Base-by-base conservation (phyloP, 495 filamentous ascomycete species). In the Aspergillus funiculosus region DNA sequence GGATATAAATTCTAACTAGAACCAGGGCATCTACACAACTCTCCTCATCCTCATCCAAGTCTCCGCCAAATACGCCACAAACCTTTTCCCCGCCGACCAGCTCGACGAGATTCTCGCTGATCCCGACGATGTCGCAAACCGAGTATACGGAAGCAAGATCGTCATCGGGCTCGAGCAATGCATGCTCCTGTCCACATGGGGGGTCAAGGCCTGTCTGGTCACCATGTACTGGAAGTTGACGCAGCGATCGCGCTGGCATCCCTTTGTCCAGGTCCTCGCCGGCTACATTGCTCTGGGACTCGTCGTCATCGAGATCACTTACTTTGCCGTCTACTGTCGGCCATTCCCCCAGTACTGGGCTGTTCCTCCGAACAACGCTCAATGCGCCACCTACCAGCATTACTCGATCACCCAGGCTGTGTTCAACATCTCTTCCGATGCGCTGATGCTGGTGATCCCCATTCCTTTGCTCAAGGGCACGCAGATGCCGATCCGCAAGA, bases 401-500 rank as follows among this genome's bases (percentile, higher is more conserved):
- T 80, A 86, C 56, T 72, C 80, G 0, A 84, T 86, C 48, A 80
- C 74, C 3, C 78, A 81, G 46, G 75, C 79, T 6, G 79, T 80
- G 10, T 78, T 84, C 64, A 85, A 86, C 50, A 74, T 85, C 39
- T 75, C 77, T 7, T 83, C 80, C 1, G 81, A 86, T 49, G 43
- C 76, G 8, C 60, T 73, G 35, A 83, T 85, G 70, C 70, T 86
- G 25, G 63, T 60, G 43, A 75, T 86, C 30, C 78, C 77, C 1
- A 64, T 86, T 10, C 79, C 80, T 0, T 64, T 85, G 13, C 68
- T 84, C 6, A 60, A 81, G 31, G 68, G 69, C 17, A 64, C 74
- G 0, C 69, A 74, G 21, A 62, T 84, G 14, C 71, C 77, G 0
- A 35, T 62, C 3, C 28, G 43, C 17, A 68, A 75, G 15, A 85